These are phyloP conservation scores for Stropharia rugosoannulata DNA, from an alignment of 768 basidiomycete species.

Conservation along the genomic window DNA sequence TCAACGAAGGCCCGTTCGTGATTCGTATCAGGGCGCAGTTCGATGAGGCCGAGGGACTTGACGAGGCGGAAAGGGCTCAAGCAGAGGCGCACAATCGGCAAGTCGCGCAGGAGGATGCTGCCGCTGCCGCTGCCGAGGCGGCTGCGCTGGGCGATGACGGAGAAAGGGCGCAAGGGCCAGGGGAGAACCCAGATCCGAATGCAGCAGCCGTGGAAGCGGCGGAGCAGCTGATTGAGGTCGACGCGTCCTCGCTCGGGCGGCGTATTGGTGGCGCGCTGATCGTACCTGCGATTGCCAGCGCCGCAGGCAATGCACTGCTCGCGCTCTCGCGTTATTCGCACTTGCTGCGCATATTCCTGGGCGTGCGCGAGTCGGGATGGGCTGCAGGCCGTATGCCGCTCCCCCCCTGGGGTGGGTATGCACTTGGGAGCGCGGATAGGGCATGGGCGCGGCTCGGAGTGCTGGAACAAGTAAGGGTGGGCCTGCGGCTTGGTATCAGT, in stretches of 20 bases:
- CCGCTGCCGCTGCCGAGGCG: conserved; percentile 1
- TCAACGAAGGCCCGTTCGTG: conserved; percentile 33
- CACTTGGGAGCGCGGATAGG: conserved; percentile 19
- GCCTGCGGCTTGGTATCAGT: conserved; percentile 38
- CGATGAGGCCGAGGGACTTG: conserved; percentile 17
- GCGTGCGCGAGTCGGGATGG: conserved; percentile 10
- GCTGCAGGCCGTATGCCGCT: conserved; percentile 13
- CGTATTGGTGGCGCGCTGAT: conserved; percentile 68
- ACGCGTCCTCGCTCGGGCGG: conserved; percentile 61
- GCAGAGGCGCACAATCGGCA: conserved; percentile 12
- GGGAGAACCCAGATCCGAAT: conserved; percentile 36
- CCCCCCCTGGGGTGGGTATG: conserved; percentile 17
- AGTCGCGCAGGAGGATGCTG: conserved; percentile 12
- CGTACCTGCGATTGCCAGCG: conserved; percentile 62
- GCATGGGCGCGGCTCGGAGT: conserved; percentile 17
- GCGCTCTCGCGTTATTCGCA: conserved; percentile 47
- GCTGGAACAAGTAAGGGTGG: conserved; percentile 26
- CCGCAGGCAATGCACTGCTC: conserved; percentile 63
- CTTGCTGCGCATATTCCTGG: conserved; percentile 41
- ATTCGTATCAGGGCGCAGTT: conserved; percentile 33
- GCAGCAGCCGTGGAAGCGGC: conserved; percentile 48
- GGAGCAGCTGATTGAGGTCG: conserved; percentile 56
- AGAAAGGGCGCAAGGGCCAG: conserved; percentile 17
- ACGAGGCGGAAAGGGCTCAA: not conserved
- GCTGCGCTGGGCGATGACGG: conserved; percentile 14